phyloP scores from a whole-genome alignment of 1,284 basidiomycete species.

The Trichosporon faecale region DNA sequence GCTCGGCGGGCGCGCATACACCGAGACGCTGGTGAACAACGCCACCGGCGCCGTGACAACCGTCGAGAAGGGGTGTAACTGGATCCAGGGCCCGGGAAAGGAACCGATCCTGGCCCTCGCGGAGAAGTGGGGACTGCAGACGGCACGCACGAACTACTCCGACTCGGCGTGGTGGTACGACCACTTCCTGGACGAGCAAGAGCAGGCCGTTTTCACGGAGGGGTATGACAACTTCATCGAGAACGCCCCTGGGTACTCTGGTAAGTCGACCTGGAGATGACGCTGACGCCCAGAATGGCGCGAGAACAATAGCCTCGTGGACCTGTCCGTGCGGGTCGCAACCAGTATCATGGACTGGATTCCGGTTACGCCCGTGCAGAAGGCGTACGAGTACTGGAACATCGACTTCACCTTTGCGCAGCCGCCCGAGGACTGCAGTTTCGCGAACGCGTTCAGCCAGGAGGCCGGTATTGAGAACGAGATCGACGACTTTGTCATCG shows the following conservation, averaged over 20 bases:
- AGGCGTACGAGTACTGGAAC: constrained; percentile 31
- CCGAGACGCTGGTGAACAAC: constrained; percentile 49
- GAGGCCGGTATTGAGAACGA: constrained; percentile 26
- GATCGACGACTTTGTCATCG: constrained; percentile 27
- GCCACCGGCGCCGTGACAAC: constrained; percentile 46
- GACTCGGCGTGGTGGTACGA: constrained; percentile 22
- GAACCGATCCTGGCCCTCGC: constrained; percentile 56
- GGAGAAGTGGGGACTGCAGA: constrained; percentile 59
- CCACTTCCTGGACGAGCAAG: constrained; percentile 17
- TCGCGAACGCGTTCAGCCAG: constrained; percentile 28
- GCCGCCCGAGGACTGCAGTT: constrained; percentile 25
- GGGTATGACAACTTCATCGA: constrained; percentile 23
- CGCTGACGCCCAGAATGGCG: constrained; percentile 20
- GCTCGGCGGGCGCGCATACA: constrained; percentile 63
- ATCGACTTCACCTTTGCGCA: constrained; percentile 30
- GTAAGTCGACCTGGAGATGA: constrained; percentile 6
- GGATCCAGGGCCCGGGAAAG: constrained; percentile 62
- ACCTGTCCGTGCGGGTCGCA: constrained; percentile 27
- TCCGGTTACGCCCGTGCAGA: constrained; percentile 24
- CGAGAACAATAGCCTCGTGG: constrained; percentile 27
- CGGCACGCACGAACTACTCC: constrained; percentile 34
- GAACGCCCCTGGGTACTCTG: constrained; percentile 22
- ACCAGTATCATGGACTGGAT: constrained; percentile 32
- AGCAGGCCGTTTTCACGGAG: constrained; percentile 17
- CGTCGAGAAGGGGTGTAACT: constrained; percentile 66